Conservation (phyloP, 192 early-diverging fungal genomes). For the Thamnidium elegans region DNA sequence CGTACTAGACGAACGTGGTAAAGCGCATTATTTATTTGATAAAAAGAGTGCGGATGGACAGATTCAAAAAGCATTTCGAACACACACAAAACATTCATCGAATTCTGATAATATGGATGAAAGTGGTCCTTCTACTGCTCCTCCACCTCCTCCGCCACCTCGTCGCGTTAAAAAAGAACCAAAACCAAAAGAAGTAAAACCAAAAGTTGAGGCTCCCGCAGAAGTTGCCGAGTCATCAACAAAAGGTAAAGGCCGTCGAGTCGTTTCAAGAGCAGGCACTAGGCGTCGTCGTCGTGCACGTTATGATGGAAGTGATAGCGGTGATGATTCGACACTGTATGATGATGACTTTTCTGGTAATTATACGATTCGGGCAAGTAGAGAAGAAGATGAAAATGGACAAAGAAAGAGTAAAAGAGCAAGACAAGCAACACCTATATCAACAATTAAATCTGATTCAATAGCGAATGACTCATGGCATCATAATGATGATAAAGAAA, state of each 20-base stretch:
- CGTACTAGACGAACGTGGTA: slow-evolving; percentile 81
- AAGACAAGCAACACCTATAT: neutral
- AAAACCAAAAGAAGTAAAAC: neutral
- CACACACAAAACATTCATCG: slow-evolving; percentile 53
- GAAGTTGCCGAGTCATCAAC: neutral
- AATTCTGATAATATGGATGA: neutral
- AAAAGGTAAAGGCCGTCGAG: slow-evolving; percentile 2
- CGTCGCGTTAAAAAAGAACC: neutral
- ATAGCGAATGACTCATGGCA: slow-evolving; percentile 3
- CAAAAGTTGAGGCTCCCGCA: neutral
- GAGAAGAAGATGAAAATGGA: slow-evolving; percentile 50
- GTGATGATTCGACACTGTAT: slow-evolving; percentile 54
- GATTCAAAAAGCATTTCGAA: slow-evolving; percentile 70
- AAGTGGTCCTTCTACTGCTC: neutral
- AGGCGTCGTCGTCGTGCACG: neutral
- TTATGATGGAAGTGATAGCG: slow-evolving; percentile 35
- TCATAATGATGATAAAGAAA: slow-evolving; percentile 45
- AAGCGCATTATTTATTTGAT: slow-evolving; percentile 83
- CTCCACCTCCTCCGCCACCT: too few relatives aligned
- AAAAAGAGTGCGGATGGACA: slow-evolving; percentile 79
- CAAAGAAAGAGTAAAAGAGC: slow-evolving; percentile 33
- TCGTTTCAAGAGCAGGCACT: neutral
- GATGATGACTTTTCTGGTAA: slow-evolving; percentile 65
- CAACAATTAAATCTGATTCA: neutral
- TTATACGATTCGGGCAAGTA: slow-evolving; percentile 42